These are phyloP conservation scores for Leccinellum rugosiceps DNA, from an alignment of 768 basidiomycete species.

Conservation along the genomic window DNA sequence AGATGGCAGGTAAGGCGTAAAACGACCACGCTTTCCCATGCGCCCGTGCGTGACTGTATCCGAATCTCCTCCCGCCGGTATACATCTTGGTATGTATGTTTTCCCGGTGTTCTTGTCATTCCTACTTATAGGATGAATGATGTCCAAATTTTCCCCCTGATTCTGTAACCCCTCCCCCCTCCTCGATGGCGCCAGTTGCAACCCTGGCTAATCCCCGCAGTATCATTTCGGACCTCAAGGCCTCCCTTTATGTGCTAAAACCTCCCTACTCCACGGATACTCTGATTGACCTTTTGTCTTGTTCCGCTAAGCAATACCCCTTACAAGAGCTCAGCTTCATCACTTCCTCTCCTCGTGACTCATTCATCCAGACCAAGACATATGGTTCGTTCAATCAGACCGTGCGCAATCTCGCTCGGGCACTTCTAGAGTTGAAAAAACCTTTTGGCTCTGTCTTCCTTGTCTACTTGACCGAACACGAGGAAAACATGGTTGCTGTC, in stretches of 20 bases:
- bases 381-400: not conserved
- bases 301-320: slow-evolving; percentile 20
- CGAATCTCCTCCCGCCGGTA: no score
- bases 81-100: no score
- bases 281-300: slow-evolving; percentile 19
- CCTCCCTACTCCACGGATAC: slow-evolving; percentile 4
- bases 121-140: not conserved
- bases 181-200: not conserved
- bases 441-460: not conserved
- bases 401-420: not conserved
- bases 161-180: not conserved
- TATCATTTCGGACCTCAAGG: not conserved
- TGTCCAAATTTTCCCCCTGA: not conserved
- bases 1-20: no score
- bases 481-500: not conserved
- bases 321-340: slow-evolving; percentile 23
- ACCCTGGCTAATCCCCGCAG: not conserved
- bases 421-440: not conserved
- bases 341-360: slow-evolving; percentile 26
- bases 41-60: no score
- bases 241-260: not conserved
- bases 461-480: not conserved
- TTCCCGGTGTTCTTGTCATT: no score
- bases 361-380: slow-evolving; percentile 11
- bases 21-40: no score